Evolutionary conservation across 208 protist species (phyloP).

Genomic region (Trypanosoma cruzi): DNA sequence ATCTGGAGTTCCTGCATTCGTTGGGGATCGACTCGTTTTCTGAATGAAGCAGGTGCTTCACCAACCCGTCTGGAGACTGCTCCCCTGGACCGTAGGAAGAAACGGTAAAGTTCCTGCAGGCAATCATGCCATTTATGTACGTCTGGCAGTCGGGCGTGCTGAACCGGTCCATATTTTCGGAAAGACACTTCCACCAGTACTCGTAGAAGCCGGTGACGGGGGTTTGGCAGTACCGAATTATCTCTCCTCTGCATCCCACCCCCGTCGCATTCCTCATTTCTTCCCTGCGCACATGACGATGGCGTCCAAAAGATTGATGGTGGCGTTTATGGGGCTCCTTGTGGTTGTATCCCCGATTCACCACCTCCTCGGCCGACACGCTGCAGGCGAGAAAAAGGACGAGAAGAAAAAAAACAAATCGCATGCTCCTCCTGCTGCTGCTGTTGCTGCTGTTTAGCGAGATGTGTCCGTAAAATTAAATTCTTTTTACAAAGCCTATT

Average conservation of each 20-base stretch:
- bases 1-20: conserved; percentile 33
- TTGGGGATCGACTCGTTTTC: conserved; percentile 25
- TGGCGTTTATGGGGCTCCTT: no score
- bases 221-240: conserved; percentile 25
- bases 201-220: conserved; percentile 1
- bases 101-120: conserved; percentile 36
- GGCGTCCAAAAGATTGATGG: no score
- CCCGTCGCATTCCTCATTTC: no score
- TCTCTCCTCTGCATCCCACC: conserved; percentile 41
- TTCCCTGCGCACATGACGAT: no score
- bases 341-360: no score
- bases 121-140: conserved; percentile 38
- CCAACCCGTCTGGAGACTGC: background rate
- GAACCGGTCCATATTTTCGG: conserved; percentile 32
- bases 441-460: no score
- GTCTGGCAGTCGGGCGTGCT: conserved; percentile 27
- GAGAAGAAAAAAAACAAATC: conserved; percentile 5
- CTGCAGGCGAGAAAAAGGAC: background rate
- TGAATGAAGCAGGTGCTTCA: conserved; percentile 38
- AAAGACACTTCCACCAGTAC: conserved; percentile 45
- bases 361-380: background rate
- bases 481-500: no score
- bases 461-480: no score
- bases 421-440: background rate
- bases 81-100: background rate